phyloP scores from a whole-genome alignment of 345 rosid species.

The Salix suchowensis region DNA sequence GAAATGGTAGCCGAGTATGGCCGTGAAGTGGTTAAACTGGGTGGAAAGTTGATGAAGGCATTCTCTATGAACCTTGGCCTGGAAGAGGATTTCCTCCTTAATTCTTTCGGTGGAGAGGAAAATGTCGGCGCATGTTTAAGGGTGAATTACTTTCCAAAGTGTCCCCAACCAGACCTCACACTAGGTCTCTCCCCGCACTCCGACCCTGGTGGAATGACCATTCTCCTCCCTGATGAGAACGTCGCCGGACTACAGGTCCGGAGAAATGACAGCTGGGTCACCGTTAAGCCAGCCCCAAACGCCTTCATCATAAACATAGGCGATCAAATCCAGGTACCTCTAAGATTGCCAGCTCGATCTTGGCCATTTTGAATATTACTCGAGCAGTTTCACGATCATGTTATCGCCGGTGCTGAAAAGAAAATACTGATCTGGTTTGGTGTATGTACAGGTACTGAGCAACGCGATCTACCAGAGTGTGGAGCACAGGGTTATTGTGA shows the following conservation, averaged over 20 bases:
- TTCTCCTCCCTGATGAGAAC: conserved; percentile 27
- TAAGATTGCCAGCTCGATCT: neutral
- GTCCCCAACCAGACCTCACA: conserved; percentile 33
- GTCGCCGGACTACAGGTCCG: conserved; percentile 28
- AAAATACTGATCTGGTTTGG: neutral
- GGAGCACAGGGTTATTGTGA: conserved; percentile 32
- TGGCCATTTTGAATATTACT: neutral
- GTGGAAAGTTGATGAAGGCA: conserved; percentile 23
- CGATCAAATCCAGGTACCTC: conserved; percentile 27
- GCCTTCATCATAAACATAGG: conserved; percentile 31
- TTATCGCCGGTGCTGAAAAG: neutral
- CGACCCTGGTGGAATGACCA: conserved; percentile 31
- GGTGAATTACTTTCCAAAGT: conserved; percentile 28
- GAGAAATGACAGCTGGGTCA: conserved; percentile 15
- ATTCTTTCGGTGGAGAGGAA: conserved; percentile 28
- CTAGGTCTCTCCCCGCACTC: conserved; percentile 31
- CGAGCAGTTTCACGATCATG: no score
- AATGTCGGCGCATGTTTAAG: conserved; percentile 23
- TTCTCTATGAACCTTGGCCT: conserved; percentile 25
- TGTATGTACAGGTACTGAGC: conserved; percentile 16
- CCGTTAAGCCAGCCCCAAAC: conserved; percentile 20
- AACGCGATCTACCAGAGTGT: conserved; percentile 23
- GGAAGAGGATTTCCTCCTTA: conserved; percentile 14
- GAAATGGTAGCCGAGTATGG: conserved; percentile 26
- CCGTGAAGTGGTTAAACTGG: conserved; percentile 12